Base-by-base conservation (phyloP, 2,329 filamentous ascomycete genomes). In the Fusarium begoniae region DNA sequence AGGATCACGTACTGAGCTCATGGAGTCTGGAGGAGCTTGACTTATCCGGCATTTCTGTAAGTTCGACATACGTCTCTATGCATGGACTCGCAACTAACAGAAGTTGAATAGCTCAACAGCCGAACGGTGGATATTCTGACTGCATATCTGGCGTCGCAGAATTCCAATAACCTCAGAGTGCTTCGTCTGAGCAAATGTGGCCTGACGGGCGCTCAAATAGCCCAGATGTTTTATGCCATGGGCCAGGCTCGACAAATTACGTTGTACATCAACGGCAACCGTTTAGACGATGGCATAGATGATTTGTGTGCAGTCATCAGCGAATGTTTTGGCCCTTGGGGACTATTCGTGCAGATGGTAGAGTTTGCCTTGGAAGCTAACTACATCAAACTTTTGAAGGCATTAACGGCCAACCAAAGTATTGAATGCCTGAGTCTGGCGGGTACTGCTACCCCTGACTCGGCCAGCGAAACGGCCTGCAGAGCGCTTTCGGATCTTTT, bases 261-360 rank as follows among this genome's bases (percentile, higher is more conserved):
- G 32, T 80, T 90, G 7, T 83, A 84, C 41, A 81, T 90, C 44
- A 87, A 84, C 73, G 85, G 84, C 37, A 90, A 89, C 72, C 86
- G 85, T 5, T 80, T 90, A 8, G 88, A 90, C 65, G 81, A 84
- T 17, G 87, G 85, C 5, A 85, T 89, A 37, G 86, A 85, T 24
- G 83, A 87, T 58, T 80, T 90, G 62, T 87, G 86, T 28, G 81
- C 83, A 26, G 84, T 86, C 13, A 84, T 90, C 32, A 80, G 83
- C 2, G 80, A 82, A 59, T 85, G 85, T 20, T 84, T 85, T 69
- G 86, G 86, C 3, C 87, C 87, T 2, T 85, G 83, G 69, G 85
- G 84, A 30, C 80, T 90, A 28, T 86, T 87, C 70, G 79, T 89
- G 69, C 86, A 89, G 70, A 89, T 90, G 87, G 81, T 89, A n/a